Conservation (phyloP, 768 basidiomycete species). For the Paxillus involutus region DNA sequence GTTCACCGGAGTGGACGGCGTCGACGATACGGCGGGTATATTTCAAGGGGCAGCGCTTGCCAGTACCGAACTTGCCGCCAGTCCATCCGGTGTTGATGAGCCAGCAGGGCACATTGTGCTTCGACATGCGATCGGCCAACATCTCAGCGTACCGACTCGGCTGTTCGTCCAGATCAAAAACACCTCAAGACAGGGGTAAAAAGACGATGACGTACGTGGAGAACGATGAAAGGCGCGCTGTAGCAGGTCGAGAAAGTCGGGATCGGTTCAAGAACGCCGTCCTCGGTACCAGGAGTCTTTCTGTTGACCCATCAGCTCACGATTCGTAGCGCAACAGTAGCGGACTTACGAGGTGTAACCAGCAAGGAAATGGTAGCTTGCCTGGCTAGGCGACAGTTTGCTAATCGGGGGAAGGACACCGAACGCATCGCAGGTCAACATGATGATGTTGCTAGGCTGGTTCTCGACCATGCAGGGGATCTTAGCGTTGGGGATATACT, state of each 20-base stretch:
- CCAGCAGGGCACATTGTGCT: conserved; percentile 92
- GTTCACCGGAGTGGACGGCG: conserved; percentile 91
- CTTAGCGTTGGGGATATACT: conserved; percentile 92
- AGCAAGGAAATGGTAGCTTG: conserved; percentile 96
- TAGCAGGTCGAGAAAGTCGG: conserved; percentile 99
- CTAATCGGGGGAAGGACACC: conserved; percentile 97
- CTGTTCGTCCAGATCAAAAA: conserved; percentile 32
- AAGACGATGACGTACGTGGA: conserved; percentile 59
- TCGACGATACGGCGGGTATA: conserved; percentile 96
- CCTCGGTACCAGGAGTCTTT: conserved; percentile 99
- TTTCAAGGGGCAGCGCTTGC: conserved; percentile 94
- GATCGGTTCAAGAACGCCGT: conserved; percentile 96
- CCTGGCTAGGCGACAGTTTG: conserved; percentile 90
- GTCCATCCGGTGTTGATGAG: conserved; percentile 99
- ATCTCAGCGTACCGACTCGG: conserved; percentile 95
- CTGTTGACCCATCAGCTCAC: conserved; percentile 36
- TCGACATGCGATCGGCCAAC: conserved; percentile 92
- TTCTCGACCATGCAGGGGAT: conserved; percentile 86
- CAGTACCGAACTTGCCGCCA: conserved; percentile 88
- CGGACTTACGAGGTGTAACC: conserved; percentile 85
- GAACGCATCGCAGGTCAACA: conserved; percentile 97
- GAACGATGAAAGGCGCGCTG: conserved; percentile 98
- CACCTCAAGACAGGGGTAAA: not conserved
- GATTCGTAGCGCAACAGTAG: not conserved
- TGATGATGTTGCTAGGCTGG: conserved; percentile 94